Evolutionary conservation across 2,329 filamentous ascomycete species (phyloP).

Genomic region (Aspergillus sp.): DNA sequence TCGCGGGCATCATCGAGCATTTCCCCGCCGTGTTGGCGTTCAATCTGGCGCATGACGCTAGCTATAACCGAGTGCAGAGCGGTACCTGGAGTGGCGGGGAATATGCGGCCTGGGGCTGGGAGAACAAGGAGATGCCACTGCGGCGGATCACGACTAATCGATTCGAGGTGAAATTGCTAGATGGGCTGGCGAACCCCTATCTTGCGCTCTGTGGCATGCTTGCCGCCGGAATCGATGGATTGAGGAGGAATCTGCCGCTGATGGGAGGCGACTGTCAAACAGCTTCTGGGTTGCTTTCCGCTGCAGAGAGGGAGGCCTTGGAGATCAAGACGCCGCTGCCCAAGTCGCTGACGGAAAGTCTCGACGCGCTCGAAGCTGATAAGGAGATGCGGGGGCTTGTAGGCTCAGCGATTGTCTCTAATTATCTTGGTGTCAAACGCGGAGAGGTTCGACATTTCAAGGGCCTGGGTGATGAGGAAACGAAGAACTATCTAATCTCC

Average conservation of each 20-base stretch:
- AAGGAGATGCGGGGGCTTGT: background rate
- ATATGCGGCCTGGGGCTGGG: constrained; percentile 26
- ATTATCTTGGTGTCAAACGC: background rate
- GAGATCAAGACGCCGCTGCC: background rate
- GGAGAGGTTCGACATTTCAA: background rate
- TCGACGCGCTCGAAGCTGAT: background rate
- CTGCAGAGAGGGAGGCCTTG: background rate
- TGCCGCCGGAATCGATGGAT: constrained; percentile 20
- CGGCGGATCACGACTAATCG: constrained; percentile 21
- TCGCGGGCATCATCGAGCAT: constrained; percentile 24
- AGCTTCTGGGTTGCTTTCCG: background rate
- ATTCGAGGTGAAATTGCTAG: constrained; percentile 28
- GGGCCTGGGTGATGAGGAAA: background rate
- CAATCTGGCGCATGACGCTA: constrained; percentile 21
- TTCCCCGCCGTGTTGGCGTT: constrained; percentile 25
- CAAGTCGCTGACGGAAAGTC: background rate
- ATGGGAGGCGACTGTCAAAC: background rate
- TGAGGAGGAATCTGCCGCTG: background rate
- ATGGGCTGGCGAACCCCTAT: constrained; percentile 30
- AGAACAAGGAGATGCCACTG: constrained; percentile 26
- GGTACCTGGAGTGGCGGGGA: constrained; percentile 29
- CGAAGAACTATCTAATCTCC: background rate
- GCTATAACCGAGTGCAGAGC: constrained; percentile 23
- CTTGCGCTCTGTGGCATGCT: constrained; percentile 22
- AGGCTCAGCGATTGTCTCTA: background rate